Conservation (phyloP, 805 yeast species). For the Monosporozyma aerobia region DNA sequence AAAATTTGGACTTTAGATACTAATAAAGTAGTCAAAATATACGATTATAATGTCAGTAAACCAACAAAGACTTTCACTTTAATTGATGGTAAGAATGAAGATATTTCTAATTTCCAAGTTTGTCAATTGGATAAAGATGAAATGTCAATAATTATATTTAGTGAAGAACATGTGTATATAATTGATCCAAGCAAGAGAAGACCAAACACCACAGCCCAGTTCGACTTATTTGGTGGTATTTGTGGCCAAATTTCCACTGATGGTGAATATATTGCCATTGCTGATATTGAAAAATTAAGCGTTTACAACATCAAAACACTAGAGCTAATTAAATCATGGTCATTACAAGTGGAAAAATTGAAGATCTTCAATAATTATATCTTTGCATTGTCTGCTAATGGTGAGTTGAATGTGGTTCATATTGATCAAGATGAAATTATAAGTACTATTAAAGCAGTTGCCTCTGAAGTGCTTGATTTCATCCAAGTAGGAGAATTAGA, state of each 20-base stretch:
- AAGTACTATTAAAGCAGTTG: constrained; percentile 22
- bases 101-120: constrained; percentile 24
- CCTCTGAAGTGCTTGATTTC: constrained; percentile 23
- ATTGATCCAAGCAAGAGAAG: constrained; percentile 47
- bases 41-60: constrained; percentile 23
- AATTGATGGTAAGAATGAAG: constrained; percentile 26
- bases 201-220: constrained; percentile 20
- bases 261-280: constrained; percentile 18
- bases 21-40: constrained; percentile 28
- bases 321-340: constrained; percentile 16
- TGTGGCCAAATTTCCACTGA: constrained; percentile 12
- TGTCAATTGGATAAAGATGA: constrained; percentile 9
- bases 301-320: constrained; percentile 14
- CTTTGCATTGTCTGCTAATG: constrained; percentile 16
- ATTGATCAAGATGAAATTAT: constrained; percentile 29
- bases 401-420: constrained; percentile 20
- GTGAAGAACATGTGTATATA: constrained; percentile 43
- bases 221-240: constrained; percentile 15
- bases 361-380: constrained; percentile 14
- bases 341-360: constrained; percentile 14
- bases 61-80: constrained; percentile 31
- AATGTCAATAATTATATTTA: constrained; percentile 23
- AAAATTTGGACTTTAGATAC: constrained; percentile 29
- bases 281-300: constrained; percentile 12
- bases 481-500: constrained; percentile 2